These are phyloP conservation scores for Ascochyta rabiei DNA, from an alignment of 2,329 filamentous ascomycete species.

Conservation along the genomic window DNA sequence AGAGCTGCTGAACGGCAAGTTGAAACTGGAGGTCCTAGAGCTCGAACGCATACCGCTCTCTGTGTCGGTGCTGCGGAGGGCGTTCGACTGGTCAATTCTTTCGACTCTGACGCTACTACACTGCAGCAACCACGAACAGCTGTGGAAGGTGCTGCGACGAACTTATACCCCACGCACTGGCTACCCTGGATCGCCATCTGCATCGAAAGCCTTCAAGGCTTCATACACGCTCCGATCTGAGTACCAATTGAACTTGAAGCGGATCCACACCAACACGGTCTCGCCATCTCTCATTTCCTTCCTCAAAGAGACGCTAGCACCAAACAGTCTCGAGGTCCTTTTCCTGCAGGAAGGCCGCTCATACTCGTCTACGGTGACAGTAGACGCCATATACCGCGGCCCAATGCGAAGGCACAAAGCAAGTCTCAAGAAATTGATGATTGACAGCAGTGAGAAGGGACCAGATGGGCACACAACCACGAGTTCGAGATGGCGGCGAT, in stretches of 20 bases:
- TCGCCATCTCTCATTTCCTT: conserved; percentile 73
- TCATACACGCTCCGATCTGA: conserved; percentile 49
- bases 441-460: conserved; percentile 70
- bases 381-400: conserved; percentile 74
- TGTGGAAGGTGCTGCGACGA: conserved; percentile 75
- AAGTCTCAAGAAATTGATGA: conserved; percentile 74
- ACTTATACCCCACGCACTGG: conserved; percentile 51
- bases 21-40: conserved; percentile 74
- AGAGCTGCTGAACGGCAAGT: conserved; percentile 60
- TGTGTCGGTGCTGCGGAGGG: conserved; percentile 70
- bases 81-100: conserved; percentile 75
- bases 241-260: conserved; percentile 67
- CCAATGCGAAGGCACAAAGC: conserved; percentile 72
- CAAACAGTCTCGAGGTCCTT: conserved; percentile 78
- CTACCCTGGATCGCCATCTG: conserved; percentile 44
- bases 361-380: conserved; percentile 64
- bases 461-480: conserved; percentile 48
- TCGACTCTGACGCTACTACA: conserved; percentile 75
- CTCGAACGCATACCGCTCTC: conserved; percentile 78
- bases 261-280: conserved; percentile 76
- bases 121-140: conserved; percentile 72
- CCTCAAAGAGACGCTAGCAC: conserved; percentile 76
- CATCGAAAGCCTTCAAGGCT: conserved; percentile 45
- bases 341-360: conserved; percentile 72
- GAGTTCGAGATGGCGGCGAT: conserved; percentile 65